Conservation (phyloP, 495 filamentous ascomycete genomes). For the Penicillium argentinense region DNA sequence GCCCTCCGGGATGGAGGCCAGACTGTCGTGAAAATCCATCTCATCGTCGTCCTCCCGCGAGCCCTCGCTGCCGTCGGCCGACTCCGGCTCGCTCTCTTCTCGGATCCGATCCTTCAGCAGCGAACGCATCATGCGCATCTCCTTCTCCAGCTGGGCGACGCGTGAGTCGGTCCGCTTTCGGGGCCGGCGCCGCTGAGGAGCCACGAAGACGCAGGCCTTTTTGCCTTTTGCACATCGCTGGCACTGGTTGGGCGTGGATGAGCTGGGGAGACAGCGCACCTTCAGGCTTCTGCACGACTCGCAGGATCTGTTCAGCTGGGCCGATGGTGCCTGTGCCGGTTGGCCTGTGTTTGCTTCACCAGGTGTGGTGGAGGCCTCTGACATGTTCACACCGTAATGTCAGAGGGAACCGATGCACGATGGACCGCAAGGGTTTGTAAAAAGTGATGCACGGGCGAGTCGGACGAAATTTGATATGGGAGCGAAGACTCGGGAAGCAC, state of each 20-base stretch:
- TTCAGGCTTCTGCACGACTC: conserved; percentile 84
- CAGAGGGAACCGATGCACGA: conserved; percentile 6
- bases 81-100: conserved; percentile 35
- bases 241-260: conserved; percentile 59
- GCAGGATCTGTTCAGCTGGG: conserved; percentile 66
- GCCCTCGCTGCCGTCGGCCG: conserved; percentile 27
- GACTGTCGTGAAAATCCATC: conserved; percentile 14
- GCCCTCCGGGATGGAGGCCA: conserved; percentile 21
- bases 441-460: no score
- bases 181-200: conserved; percentile 74
- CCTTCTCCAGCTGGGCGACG: conserved; percentile 85
- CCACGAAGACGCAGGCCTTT: conserved; percentile 72
- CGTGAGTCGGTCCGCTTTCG: conserved; percentile 80
- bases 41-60: conserved; percentile 26
- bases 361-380: conserved; percentile 31
- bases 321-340: conserved; percentile 21
- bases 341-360: conserved; percentile 22
- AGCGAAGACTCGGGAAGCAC: no score
- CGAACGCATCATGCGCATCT: conserved; percentile 67
- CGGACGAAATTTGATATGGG: no score
- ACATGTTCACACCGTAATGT: conserved; percentile 30
- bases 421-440: no score
- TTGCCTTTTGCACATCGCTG: conserved; percentile 78
- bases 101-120: conserved; percentile 39
- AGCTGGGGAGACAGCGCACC: conserved; percentile 77